Evolutionary conservation across 2,329 filamentous ascomycete species (phyloP).

Genomic region (Sclerotinia minor): DNA sequence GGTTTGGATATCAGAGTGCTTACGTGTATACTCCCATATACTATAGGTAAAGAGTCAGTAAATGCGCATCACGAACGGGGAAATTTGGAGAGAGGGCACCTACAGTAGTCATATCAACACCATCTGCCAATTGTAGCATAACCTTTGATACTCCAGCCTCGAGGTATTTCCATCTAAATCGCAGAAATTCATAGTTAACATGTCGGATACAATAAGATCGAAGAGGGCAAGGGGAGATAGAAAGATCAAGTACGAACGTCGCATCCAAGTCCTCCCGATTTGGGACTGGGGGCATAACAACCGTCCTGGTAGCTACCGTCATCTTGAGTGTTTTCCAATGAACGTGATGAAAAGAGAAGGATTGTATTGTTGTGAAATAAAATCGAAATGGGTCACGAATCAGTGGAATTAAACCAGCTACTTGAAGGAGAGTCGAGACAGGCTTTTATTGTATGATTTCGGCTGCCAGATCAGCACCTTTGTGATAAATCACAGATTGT

Average conservation of each 20-base stretch:
- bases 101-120: constrained; percentile 89
- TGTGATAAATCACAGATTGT: constrained; percentile 12
- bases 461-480: not conserved
- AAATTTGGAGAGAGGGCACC: constrained; percentile 38
- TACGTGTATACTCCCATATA: constrained; percentile 98
- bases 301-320: constrained; percentile 29
- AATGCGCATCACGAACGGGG: constrained; percentile 11
- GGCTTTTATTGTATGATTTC: not conserved
- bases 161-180: constrained; percentile 79
- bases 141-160: constrained; percentile 87
- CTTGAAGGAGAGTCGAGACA: not conserved
- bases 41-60: constrained; percentile 43
- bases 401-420: not conserved
- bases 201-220: not conserved
- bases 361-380: not conserved
- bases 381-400: not conserved
- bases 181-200: not conserved
- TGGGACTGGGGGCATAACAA: constrained; percentile 56
- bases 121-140: constrained; percentile 88
- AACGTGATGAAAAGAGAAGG: not conserved
- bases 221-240: not conserved
- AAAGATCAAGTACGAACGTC: constrained; percentile 52
- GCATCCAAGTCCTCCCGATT: constrained; percentile 63
- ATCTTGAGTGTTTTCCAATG: constrained; percentile 25
- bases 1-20: constrained; percentile 35